phyloP scores from a whole-genome alignment of 1,284 basidiomycete genomes.

The Sporisorium exsertum region DNA sequence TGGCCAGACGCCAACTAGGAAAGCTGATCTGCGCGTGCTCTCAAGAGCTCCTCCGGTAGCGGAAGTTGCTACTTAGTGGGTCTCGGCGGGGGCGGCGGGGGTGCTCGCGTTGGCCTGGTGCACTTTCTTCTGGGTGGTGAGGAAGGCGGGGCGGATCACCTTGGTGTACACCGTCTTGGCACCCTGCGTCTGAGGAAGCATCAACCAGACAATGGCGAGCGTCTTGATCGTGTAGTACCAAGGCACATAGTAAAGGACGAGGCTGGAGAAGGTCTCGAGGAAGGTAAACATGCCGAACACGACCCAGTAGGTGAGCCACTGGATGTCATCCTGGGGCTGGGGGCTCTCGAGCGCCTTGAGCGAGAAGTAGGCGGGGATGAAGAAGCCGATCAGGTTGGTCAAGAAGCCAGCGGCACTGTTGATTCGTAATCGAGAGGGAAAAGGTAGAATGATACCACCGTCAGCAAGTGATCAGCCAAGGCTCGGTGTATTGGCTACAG shows the following conservation, averaged over 20 bases:
- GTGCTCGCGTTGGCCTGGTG: constrained; percentile 51
- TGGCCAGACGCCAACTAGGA: not conserved
- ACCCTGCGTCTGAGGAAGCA: constrained; percentile 82
- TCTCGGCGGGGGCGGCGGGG: constrained; percentile 50
- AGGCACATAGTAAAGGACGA: constrained; percentile 76
- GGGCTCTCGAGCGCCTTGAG: constrained; percentile 68
- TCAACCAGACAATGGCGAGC: constrained; percentile 85
- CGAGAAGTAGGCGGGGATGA: constrained; percentile 69
- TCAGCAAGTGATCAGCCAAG: not conserved
- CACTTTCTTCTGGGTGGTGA: constrained; percentile 50
- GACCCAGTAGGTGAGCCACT: constrained; percentile 70
- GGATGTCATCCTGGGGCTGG: constrained; percentile 68
- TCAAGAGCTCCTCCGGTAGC: not conserved
- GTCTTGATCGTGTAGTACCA: constrained; percentile 87
- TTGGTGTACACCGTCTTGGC: constrained; percentile 68
- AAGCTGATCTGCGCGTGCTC: not conserved
- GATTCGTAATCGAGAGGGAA: not conserved
- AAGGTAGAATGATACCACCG: not conserved
- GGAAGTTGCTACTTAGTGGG: constrained; percentile 33
- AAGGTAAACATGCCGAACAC: constrained; percentile 69
- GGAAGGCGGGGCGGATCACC: constrained; percentile 64
- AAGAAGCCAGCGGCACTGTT: constrained; percentile 68
- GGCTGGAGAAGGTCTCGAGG: constrained; percentile 66
- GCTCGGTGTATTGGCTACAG: not conserved
- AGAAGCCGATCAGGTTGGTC: constrained; percentile 68